A percentile compares a stretch with the other conserved stretches of the same genome.
phyloP scores from a whole-genome alignment of 192 early-diverging fungal species.

The Radiomyces spectabilis region DNA sequence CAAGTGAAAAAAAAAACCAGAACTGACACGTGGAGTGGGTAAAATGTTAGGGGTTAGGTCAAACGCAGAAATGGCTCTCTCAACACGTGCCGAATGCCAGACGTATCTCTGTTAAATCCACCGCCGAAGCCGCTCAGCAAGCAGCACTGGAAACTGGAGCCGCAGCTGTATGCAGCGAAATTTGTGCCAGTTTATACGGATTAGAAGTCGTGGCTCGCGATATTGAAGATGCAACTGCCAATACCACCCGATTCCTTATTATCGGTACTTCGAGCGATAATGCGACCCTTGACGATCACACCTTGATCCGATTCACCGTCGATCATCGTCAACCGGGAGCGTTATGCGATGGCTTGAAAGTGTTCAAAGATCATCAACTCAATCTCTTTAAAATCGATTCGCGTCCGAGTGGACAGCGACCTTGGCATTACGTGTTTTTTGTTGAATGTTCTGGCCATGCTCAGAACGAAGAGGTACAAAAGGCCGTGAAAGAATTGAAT shows the following conservation, averaged over 20 bases:
- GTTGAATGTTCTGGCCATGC: conserved; percentile 83
- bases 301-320: conserved; percentile 82
- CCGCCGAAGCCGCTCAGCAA: conserved; percentile 82
- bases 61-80: conserved; percentile 69
- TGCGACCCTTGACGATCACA: conserved; percentile 68
- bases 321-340: conserved; percentile 86
- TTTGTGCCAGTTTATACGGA: conserved; percentile 73
- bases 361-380: conserved; percentile 73
- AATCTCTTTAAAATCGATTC: conserved; percentile 92
- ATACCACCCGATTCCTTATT: conserved; percentile 92
- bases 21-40: too few relatives aligned
- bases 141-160: conserved; percentile 67
- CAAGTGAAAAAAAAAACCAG: too few relatives aligned
- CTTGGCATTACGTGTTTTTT: conserved; percentile 95
- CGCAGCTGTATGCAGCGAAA: conserved; percentile 75
- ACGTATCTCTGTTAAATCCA: conserved; percentile 71
- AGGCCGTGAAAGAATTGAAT: conserved; percentile 63
- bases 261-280: conserved; percentile 59
- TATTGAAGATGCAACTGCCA: conserved; percentile 77
- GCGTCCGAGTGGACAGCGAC: conserved; percentile 66
- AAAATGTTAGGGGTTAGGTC: conserved; percentile 55
- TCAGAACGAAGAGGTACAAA: conserved; percentile 53
- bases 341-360: conserved; percentile 73
- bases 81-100: conserved; percentile 65
- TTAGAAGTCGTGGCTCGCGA: conserved; percentile 67